A percentile compares a stretch with the other conserved stretches of the same genome.
phyloP scores from a whole-genome alignment of 2,329 filamentous ascomycete genomes.

The Cercospora nicotianae region DNA sequence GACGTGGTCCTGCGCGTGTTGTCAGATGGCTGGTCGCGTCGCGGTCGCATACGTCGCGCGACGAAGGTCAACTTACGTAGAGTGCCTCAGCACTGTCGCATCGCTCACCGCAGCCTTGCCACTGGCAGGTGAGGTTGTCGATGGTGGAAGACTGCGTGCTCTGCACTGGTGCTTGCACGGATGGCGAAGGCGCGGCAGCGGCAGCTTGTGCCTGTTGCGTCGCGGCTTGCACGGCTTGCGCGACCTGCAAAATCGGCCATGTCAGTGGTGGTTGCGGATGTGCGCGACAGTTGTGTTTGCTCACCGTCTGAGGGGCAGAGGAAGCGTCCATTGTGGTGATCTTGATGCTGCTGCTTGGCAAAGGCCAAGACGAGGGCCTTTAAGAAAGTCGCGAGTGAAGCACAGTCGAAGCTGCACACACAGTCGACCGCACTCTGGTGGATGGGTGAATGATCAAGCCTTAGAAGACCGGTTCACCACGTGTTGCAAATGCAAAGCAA shows the following conservation, averaged over 20 bases:
- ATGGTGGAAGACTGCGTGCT: conserved; percentile 35
- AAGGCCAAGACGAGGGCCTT: conserved; percentile 7
- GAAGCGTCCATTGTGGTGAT: conserved; percentile 7
- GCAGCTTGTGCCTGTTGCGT: conserved; percentile 33
- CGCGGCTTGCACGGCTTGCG: conserved; percentile 36
- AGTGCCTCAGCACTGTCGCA: conserved; percentile 59
- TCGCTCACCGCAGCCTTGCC: conserved; percentile 63
- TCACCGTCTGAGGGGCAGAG: conserved; percentile 10
- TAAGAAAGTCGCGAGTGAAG: neutral
- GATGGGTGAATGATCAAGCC: neutral
- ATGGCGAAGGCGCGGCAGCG: conserved; percentile 31
- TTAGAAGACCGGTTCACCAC: neutral
- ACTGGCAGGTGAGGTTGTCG: conserved; percentile 59
- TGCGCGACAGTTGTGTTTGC: neutral
- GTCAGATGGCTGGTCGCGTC: conserved; percentile 11
- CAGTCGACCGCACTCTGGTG: neutral
- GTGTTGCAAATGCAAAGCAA: neutral
- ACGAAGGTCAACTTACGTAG: conserved; percentile 53
- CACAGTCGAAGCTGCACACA: neutral
- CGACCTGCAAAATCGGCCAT: conserved; percentile 28
- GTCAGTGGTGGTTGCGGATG: neutral
- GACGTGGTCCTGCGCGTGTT: conserved; percentile 75
- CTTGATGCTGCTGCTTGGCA: conserved; percentile 4
- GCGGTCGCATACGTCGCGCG: neutral
- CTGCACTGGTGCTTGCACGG: conserved; percentile 34